Conservation (phyloP, 2,329 filamentous ascomycete species). For the Zasmidium citrigriseum region DNA sequence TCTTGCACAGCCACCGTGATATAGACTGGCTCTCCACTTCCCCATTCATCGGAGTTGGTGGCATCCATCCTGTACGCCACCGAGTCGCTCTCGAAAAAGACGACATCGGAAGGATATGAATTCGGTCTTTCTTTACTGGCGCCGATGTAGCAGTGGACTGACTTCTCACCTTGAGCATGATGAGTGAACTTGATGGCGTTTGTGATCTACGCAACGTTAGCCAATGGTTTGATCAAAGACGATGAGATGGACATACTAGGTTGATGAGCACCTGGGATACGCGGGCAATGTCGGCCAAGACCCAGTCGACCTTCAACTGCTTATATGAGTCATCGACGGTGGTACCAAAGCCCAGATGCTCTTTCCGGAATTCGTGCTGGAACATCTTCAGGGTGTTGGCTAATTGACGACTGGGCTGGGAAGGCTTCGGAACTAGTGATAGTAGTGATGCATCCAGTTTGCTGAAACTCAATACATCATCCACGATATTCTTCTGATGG, state of each 20-base stretch:
- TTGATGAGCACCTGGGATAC: slow-evolving; percentile 36
- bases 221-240: neutral
- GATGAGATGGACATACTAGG: slow-evolving; percentile 12
- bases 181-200: slow-evolving; percentile 39
- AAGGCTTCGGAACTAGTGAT: slow-evolving; percentile 28
- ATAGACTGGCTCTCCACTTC: slow-evolving; percentile 40
- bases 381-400: slow-evolving; percentile 37
- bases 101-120: slow-evolving; percentile 47
- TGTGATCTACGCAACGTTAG: slow-evolving; percentile 14
- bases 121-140: slow-evolving; percentile 36
- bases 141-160: slow-evolving; percentile 27
- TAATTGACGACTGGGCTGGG: slow-evolving; percentile 29
- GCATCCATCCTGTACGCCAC: slow-evolving; percentile 41
- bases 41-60: slow-evolving; percentile 45
- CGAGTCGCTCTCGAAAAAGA: slow-evolving; percentile 44
- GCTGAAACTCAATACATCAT: slow-evolving; percentile 43
- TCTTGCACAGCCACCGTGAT: slow-evolving; percentile 49
- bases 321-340: slow-evolving; percentile 29
- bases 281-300: slow-evolving; percentile 32
- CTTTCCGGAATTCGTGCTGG: slow-evolving; percentile 36
- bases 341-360: slow-evolving; percentile 31
- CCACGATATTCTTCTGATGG: slow-evolving; percentile 43
- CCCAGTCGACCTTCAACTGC: slow-evolving; percentile 22
- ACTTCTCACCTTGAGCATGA: slow-evolving; percentile 24
- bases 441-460: slow-evolving; percentile 38